These are phyloP conservation scores for Saccharomycopsis hybrid DNA, from an alignment of 1,139 yeast genomes.

Conservation along the genomic window DNA sequence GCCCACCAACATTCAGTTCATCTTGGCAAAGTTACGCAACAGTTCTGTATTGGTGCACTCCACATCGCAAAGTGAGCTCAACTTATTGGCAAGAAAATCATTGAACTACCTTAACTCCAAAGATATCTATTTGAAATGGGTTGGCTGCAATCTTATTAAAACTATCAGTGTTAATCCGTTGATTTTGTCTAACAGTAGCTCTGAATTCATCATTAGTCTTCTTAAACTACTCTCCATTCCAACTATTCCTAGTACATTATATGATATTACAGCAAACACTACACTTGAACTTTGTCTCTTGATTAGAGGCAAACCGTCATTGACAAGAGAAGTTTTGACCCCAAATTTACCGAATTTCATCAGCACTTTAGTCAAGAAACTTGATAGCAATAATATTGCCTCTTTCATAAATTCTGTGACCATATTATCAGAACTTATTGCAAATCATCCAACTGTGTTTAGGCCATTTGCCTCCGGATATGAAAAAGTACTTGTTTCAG, in stretches of 20 bases:
- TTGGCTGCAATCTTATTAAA: constrained; percentile 13
- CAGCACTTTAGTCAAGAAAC: constrained; percentile 40
- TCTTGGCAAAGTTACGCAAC: constrained; percentile 6
- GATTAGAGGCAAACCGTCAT: constrained; percentile 74
- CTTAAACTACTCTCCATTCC: constrained; percentile 39
- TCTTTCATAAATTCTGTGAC: constrained; percentile 6
- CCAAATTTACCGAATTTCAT: constrained; percentile 68
- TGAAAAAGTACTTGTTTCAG: constrained; percentile 38
- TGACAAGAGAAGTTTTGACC: constrained; percentile 78
- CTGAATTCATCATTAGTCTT: constrained; percentile 47
- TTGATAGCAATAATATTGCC: constrained; percentile 34
- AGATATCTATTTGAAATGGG: constrained; percentile 13
- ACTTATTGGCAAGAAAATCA: constrained; percentile 9
- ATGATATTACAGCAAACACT: constrained; percentile 22
- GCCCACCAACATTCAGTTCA: constrained; percentile 6
- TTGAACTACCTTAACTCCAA: constrained; percentile 11
- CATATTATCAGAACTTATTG: constrained; percentile 32
- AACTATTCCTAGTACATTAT: constrained; percentile 25
- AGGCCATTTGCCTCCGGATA: constrained; percentile 69
- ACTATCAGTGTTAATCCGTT: constrained; percentile 40
- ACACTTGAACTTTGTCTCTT: constrained; percentile 41
- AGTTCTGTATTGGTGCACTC: constrained; percentile 3
- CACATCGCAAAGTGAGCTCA: constrained; percentile 8
- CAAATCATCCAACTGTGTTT: constrained; percentile 68
- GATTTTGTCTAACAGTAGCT: constrained; percentile 54